These are phyloP conservation scores for Arthrobotrys entomopaga DNA, from an alignment of 2,329 filamentous ascomycete genomes.

Conservation along the genomic window DNA sequence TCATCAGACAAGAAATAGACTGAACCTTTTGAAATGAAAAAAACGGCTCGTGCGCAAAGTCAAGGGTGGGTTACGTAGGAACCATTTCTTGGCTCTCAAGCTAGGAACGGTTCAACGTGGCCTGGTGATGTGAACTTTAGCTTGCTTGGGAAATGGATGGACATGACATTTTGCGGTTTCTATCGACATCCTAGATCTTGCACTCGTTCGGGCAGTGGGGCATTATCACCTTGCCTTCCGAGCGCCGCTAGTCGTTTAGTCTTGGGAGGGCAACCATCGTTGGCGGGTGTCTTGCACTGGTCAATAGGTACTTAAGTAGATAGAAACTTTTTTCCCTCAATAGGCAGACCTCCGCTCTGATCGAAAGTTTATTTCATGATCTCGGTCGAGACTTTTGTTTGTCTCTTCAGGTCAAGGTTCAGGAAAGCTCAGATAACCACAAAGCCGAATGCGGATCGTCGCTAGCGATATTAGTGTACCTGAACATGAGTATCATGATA, in stretches of 20 bases:
- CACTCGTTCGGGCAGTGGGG: too few relatives aligned
- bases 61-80: neutral
- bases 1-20: neutral
- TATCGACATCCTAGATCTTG: too few relatives aligned
- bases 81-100: conserved; percentile 7
- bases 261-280: too few relatives aligned
- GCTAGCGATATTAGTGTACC: neutral
- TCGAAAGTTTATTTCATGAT: conserved; percentile 9
- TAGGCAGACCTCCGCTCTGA: neutral
- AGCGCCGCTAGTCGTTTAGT: too few relatives aligned
- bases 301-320: too few relatives aligned
- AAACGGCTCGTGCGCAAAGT: conserved; percentile 34
- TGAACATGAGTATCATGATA: too few relatives aligned
- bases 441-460: neutral
- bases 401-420: neutral
- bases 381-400: neutral
- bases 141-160: conserved; percentile 39
- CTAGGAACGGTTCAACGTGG: conserved; percentile 32
- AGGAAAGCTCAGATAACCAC: neutral
- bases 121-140: conserved; percentile 25
- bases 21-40: conserved; percentile 1
- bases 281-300: too few relatives aligned
- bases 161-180: neutral
- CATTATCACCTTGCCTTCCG: too few relatives aligned
- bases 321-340: neutral